phyloP scores from a whole-genome alignment of 192 early-diverging fungal genomes.

The Phycomyces blakesleeanus region DNA sequence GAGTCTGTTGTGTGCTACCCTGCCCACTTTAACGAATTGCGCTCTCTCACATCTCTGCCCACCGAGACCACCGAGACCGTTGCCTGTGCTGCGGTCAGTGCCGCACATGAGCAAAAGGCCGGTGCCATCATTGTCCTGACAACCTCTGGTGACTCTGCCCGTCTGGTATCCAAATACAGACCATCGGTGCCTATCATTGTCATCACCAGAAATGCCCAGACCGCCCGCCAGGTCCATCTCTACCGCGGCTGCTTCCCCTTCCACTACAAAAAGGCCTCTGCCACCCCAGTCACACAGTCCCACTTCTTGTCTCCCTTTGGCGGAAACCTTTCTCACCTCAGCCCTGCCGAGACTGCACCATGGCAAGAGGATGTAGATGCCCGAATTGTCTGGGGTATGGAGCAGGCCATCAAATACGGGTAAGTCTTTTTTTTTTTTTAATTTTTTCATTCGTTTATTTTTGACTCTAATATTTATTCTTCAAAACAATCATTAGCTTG shows the following conservation, averaged over 20 bases:
- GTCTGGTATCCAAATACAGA: conserved; percentile 90
- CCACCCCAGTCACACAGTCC: background rate
- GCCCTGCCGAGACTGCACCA: conserved; percentile 44
- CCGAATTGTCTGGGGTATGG: conserved; percentile 72
- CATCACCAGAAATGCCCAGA: conserved; percentile 76
- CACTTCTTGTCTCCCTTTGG: background rate
- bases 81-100: conserved; percentile 83
- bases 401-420: conserved; percentile 61
- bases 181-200: conserved; percentile 89
- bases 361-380: conserved; percentile 85
- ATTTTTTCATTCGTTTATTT: no score
- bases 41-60: conserved; percentile 70
- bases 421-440: no score
- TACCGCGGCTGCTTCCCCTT: conserved; percentile 82
- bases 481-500: no score
- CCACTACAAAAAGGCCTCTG: conserved; percentile 52
- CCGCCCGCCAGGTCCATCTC: conserved; percentile 72
- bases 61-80: conserved; percentile 87
- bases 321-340: conserved; percentile 22
- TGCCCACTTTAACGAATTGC: conserved; percentile 86
- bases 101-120: conserved; percentile 78
- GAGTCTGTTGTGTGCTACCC: conserved; percentile 94
- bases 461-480: no score
- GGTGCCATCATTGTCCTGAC: conserved; percentile 88
- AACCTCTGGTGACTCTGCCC: conserved; percentile 86